Evolutionary conservation across 306 rosid genomes (phyloP), one percentile per base, ranked within the genome.

Genomic region (Lathyrus aphaca): DNA sequence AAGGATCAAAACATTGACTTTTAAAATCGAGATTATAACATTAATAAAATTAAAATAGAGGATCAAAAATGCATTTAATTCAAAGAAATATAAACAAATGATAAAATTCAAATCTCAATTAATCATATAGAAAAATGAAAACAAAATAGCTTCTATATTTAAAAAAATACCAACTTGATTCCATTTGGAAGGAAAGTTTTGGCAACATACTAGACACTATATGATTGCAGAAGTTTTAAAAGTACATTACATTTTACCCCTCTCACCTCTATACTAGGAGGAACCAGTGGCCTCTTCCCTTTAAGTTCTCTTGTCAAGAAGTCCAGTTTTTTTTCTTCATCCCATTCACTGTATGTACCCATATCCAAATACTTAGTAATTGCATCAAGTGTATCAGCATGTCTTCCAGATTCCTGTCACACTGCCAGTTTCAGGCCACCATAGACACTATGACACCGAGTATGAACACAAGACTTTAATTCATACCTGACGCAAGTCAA

Each of bases 201-300:
- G 14, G 30, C 19, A 62, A 61, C 25, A 10, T n/a, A 64, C 48
- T 16, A 18, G 21, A 66, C 21, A 21, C 0, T 6, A 46, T 23
- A 48, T 48, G 18, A 48, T 48, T 48, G 54, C 2, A 15, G 13
- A 57, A 12, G 37, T 4, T 25, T 19, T 17, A 76, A 69, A 67
- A 27, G 4, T 27, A 27, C 7, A 30, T 30, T 5, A 30, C 14
- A 68, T 15, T 57, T 59, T 40, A 51, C 11, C 23, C 35, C 73
- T 61, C 71, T 84, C 64, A 90, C 96, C 96, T 87, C 79, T 46
- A 90, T 84, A 68, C 84, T 86, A 14, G 48, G 65, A 21, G 96
- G 91, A 80, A 90, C 83, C 12, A 90, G 84, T 6, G 94, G 96
- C 50, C 94, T 81, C 79, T 90, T 90, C 71, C 96, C 96, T 72